Evolutionary conservation across 2,329 filamentous ascomycete species (phyloP).

Genomic region (Elsinoe necatrix): DNA sequence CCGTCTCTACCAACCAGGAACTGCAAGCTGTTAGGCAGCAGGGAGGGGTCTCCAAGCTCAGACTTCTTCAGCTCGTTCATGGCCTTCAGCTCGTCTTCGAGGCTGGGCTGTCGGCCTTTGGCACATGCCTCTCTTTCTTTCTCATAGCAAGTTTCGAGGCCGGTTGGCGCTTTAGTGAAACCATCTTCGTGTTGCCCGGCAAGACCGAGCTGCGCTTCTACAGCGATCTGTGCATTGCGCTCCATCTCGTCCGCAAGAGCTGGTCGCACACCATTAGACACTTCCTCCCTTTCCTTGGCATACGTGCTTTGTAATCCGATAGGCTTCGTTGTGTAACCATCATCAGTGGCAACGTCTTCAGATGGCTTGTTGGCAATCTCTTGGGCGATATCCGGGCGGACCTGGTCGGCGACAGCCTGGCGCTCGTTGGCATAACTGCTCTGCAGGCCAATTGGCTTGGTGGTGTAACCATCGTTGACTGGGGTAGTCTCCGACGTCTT

Average conservation of each 20-base stretch:
- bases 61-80: neutral
- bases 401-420: constrained; percentile 7
- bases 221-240: neutral
- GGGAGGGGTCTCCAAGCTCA: neutral
- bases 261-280: neutral
- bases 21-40: neutral
- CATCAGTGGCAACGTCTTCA: neutral
- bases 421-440: constrained; percentile 20
- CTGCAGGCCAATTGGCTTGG: constrained; percentile 19
- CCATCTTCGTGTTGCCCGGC: constrained; percentile 15
- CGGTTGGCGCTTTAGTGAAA: constrained; percentile 31
- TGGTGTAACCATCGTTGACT: constrained; percentile 16
- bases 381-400: neutral
- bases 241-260: constrained; percentile 18
- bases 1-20: neutral
- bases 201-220: neutral
- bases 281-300: constrained; percentile 16
- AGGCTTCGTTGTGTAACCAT: constrained; percentile 18
- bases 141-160: constrained; percentile 41
- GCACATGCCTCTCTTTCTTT: constrained; percentile 33
- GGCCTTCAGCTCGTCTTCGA: constrained; percentile 14
- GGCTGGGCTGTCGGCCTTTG: neutral
- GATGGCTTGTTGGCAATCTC: constrained; percentile 1
- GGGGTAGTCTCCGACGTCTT: neutral
- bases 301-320: constrained; percentile 19